phyloP scores from a whole-genome alignment of 495 filamentous ascomycete species.

The Tuber magnatum region DNA sequence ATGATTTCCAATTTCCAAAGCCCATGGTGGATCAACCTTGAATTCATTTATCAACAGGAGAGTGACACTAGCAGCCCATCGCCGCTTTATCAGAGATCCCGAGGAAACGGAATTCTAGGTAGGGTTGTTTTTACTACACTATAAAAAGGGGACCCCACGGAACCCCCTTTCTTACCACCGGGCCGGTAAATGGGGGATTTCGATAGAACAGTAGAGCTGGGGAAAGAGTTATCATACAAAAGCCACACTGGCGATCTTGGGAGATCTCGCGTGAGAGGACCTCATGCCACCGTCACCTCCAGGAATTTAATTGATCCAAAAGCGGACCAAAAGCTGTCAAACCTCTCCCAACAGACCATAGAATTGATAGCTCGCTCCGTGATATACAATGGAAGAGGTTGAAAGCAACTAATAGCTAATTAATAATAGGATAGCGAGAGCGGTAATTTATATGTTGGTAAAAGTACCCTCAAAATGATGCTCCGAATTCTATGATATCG shows the following conservation, averaged over 20 bases:
- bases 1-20: not conserved
- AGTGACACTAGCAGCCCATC: not conserved
- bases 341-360: not conserved
- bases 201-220: not conserved
- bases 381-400: not conserved
- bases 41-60: not conserved
- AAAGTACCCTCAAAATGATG: not conserved
- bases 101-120: not conserved
- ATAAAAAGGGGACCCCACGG: not conserved
- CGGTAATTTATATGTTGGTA: not conserved
- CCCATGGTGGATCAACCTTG: not conserved
- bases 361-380: not conserved
- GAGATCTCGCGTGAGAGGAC: not conserved
- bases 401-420: not conserved
- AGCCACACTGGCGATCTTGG: not conserved
- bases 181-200: not conserved
- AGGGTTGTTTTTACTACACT: not conserved
- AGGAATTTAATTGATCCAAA: not conserved
- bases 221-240: not conserved
- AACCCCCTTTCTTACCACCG: not conserved
- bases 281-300: not conserved
- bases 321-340: not conserved
- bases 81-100: not conserved
- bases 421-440: not conserved
- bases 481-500: too few relatives aligned